Evolutionary conservation across 73 alveolate genomes (phyloP).

Genomic region (Strombidium stylifer): DNA sequence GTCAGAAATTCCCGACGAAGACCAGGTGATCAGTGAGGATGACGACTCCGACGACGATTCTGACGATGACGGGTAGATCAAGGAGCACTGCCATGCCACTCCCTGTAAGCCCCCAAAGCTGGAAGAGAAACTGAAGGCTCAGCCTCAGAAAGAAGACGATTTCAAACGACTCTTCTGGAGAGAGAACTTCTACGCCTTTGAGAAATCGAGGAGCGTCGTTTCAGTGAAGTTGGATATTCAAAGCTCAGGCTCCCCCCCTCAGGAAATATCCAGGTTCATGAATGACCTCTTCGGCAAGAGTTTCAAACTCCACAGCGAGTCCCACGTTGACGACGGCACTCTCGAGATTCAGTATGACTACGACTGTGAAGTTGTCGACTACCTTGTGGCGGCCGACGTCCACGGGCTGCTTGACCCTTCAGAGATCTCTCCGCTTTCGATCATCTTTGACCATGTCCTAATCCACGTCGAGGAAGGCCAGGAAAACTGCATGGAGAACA

Average conservation of each 20-base stretch:
- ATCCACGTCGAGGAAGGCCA: background rate
- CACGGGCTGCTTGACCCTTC: conserved; percentile 7
- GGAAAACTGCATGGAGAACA: background rate
- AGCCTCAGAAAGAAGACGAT: too few relatives aligned
- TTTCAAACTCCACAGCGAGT: background rate
- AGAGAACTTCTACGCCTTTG: conserved; percentile 17
- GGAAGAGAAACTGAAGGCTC: too few relatives aligned
- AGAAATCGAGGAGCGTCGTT: background rate
- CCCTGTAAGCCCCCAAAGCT: too few relatives aligned
- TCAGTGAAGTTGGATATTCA: conserved; percentile 1
- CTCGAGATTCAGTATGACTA: conserved; percentile 26
- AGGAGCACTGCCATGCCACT: too few relatives aligned
- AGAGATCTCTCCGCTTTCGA: background rate
- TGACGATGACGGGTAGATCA: too few relatives aligned
- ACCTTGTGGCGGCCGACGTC: conserved; percentile 15
- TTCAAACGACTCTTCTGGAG: too few relatives aligned
- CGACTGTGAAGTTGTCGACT: conserved; percentile 5
- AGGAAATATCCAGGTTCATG: conserved; percentile 4
- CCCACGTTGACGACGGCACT: background rate
- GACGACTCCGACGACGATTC: too few relatives aligned
- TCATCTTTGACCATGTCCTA: background rate
- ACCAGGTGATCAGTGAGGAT: too few relatives aligned
- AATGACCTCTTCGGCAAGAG: background rate
- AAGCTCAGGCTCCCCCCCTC: conserved; percentile 11
- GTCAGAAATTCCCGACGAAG: too few relatives aligned